Base-by-base conservation (phyloP, 768 basidiomycete genomes). In the Pleurotus pulmonarius region DNA sequence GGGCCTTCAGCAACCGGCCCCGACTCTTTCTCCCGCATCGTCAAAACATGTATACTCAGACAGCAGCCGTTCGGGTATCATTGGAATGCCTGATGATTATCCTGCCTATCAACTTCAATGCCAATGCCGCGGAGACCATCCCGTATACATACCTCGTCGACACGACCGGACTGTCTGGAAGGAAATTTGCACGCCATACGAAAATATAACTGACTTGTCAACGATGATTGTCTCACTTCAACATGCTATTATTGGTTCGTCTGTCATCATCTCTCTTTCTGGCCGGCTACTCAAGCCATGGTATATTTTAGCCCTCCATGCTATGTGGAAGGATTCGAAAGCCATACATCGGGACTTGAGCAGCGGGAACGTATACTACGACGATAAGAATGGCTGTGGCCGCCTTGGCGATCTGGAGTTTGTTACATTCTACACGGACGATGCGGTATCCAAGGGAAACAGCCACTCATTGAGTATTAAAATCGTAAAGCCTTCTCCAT, bases 291-390 rank as follows among this genome's bases (percentile, higher is more conserved):
- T n/a, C n/a, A n/a, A n/a, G n/a, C n/a, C n/a, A n/a, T n/a, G n/a
- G n/a, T n/a, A n/a, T n/a, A n/a, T n/a, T n/a, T n/a, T n/a, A 49
- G 48, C 48, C 26, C 29, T 49, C 5, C 7, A 37, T 7, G 48
- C 48, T 13, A 26, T 49, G 48, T 49, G 48, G 48, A 8, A 15
- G 24, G 48, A 13, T 20, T 25, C 48, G 9, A 29, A 5, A n/a
- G 48, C 48, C 38, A 34, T 49, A 13, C 48, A 49, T 37, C 48
- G 48, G 5, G 48, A 49, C 29, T n/a, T 49, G 15, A 49, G 48
- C 15, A 15, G 26, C 6, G 48, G 48, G 22, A 49, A 49, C 48
- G 12, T 49, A n/a, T 29, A 34, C 16, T 49, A 37, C 22, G 48
- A 49, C 20, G 48, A 37, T 34, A 13, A 13, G 25, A 16, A 3